Conservation (phyloP, 2,329 filamentous ascomycete species). For the Mycocentrospora acerina region DNA sequence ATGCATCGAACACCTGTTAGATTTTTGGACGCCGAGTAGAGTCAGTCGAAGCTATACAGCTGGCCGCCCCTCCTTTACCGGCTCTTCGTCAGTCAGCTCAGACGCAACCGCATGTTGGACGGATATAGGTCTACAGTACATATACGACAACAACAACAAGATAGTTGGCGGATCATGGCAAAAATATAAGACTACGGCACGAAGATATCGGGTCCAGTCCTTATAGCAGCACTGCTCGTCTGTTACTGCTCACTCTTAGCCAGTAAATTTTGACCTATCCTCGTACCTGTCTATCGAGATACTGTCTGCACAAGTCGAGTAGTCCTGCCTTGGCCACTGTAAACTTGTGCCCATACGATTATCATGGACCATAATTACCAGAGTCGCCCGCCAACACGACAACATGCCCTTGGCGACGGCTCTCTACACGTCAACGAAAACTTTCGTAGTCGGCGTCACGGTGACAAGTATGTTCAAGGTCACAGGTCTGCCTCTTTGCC, state of each 20-base stretch:
- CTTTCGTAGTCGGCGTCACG: constrained; percentile 15
- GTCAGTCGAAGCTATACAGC: constrained; percentile 27
- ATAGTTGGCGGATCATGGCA: constrained; percentile 19
- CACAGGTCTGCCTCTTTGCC: constrained; percentile 18
- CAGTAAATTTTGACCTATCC: constrained; percentile 22
- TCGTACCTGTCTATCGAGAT: constrained; percentile 12
- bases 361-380: constrained; percentile 36
- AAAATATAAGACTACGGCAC: constrained; percentile 9
- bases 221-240: constrained; percentile 13
- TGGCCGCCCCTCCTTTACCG: constrained; percentile 34
- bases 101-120: constrained; percentile 14
- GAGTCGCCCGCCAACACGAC: constrained; percentile 35
- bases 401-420: constrained; percentile 36
- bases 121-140: constrained; percentile 23
- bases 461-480: constrained; percentile 22
- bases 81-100: constrained; percentile 18
- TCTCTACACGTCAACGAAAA: constrained; percentile 36
- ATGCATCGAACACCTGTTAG: constrained; percentile 39
- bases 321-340: constrained; percentile 9
- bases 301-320: constrained; percentile 7
- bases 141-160: constrained; percentile 22
- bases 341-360: constrained; percentile 1
- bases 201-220: constrained; percentile 15
- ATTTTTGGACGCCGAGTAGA: constrained; percentile 32
- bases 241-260: constrained; percentile 17